phyloP scores from a whole-genome alignment of 2,329 filamentous ascomycete species.

The Ophiostoma tasmaniense region DNA sequence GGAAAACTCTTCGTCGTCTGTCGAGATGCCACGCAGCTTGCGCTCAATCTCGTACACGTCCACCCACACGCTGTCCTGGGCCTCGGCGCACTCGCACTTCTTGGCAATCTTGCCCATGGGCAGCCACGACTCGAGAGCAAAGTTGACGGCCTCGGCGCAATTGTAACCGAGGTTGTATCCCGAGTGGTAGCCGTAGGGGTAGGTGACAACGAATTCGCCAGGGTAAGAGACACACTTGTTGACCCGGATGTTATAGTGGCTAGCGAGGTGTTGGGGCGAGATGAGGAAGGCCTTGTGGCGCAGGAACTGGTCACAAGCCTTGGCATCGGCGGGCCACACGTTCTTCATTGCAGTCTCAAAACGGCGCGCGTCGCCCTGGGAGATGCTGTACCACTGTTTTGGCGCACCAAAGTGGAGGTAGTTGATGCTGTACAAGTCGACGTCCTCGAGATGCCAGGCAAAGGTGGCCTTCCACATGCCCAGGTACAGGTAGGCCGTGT shows the following conservation, averaged over 20 bases:
- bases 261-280: slow-evolving; percentile 77
- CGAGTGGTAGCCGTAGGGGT: slow-evolving; percentile 96
- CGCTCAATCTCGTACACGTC: slow-evolving; percentile 94
- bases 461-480: slow-evolving; percentile 99
- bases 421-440: slow-evolving; percentile 99
- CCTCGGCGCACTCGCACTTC: slow-evolving; percentile 90
- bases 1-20: slow-evolving; percentile 47
- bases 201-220: slow-evolving; percentile 96
- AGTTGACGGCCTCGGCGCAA: slow-evolving; percentile 97
- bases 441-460: slow-evolving; percentile 97
- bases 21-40: slow-evolving; percentile 81
- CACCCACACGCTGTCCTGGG: slow-evolving; percentile 96
- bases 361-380: slow-evolving; percentile 82
- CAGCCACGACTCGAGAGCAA: slow-evolving; percentile 90
- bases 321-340: slow-evolving; percentile 90
- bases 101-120: slow-evolving; percentile 93
- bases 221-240: slow-evolving; percentile 94
- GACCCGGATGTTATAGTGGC: slow-evolving; percentile 88
- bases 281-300: slow-evolving; percentile 97
- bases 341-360: slow-evolving; percentile 94
- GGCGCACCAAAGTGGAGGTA: slow-evolving; percentile 98
- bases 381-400: slow-evolving; percentile 99
- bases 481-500: slow-evolving; percentile 93
- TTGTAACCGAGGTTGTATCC: slow-evolving; percentile 98
- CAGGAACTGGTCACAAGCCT: slow-evolving; percentile 91